Evolutionary conservation across 2,329 filamentous ascomycete species (phyloP).

Genomic region (Coniochaeta sp.): DNA sequence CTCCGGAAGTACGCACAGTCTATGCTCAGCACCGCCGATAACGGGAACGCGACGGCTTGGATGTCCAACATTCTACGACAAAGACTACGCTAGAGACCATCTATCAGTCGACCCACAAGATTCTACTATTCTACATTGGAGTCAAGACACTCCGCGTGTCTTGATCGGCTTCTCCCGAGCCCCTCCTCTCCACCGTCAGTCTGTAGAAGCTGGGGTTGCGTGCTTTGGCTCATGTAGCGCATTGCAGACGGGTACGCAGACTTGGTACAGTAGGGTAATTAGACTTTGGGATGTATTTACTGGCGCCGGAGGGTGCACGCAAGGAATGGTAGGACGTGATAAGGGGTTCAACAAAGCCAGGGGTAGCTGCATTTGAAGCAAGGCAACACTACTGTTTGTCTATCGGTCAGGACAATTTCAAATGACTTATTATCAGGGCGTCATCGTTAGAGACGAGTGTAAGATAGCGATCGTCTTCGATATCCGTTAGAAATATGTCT

Average conservation of each 20-base stretch:
- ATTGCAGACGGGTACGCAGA: background rate
- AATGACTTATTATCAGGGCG: no score
- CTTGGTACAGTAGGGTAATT: background rate
- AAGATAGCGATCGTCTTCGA: no score
- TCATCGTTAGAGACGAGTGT: no score
- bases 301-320: background rate
- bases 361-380: no score
- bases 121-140: background rate
- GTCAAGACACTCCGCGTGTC: background rate
- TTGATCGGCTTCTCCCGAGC: background rate
- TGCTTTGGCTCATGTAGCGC: background rate
- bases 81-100: background rate
- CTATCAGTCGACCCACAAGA: background rate
- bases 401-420: no score
- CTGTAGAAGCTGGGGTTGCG: background rate
- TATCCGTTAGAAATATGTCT: no score
- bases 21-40: no score
- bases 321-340: background rate
- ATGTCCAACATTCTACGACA: background rate
- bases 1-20: no score
- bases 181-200: background rate
- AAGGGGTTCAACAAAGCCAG: background rate
- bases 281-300: background rate
- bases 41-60: no score
- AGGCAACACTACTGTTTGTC: no score